Evolutionary conservation across 106 monocot species (phyloP).

Genomic region (Dendrobium nobile): DNA sequence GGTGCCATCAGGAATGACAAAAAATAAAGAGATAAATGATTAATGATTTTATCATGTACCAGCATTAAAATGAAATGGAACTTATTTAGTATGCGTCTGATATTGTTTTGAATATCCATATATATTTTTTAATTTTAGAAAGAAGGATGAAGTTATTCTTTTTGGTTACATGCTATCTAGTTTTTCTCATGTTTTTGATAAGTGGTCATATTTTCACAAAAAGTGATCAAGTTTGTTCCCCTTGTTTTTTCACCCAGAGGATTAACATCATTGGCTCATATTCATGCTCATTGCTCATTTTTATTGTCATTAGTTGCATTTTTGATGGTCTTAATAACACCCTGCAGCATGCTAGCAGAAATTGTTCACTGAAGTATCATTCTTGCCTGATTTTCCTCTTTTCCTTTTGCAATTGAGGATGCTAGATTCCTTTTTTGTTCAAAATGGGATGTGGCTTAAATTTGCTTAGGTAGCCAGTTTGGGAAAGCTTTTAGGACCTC

Average conservation of each 20-base stretch:
- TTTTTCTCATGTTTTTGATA: not conserved
- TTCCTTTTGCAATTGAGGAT: not conserved
- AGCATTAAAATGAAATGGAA: not conserved
- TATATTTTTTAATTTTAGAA: not conserved
- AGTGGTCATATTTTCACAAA: not conserved
- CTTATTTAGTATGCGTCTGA: not conserved
- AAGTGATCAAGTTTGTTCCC: not conserved
- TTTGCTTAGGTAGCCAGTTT: conserved; percentile 77
- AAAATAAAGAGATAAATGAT: not conserved
- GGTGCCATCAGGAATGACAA: not conserved
- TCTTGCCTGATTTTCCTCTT: not conserved
- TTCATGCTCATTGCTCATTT: not conserved
- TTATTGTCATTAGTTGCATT: not conserved
- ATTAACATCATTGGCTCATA: not conserved
- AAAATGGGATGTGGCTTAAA: not conserved
- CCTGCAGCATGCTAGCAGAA: not conserved
- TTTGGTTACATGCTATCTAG: not conserved
- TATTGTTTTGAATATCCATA: not conserved
- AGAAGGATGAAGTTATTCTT: not conserved
- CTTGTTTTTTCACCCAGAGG: not conserved
- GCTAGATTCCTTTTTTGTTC: not conserved
- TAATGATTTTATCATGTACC: not conserved
- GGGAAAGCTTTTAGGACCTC: conserved; percentile 91
- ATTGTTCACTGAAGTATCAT: not conserved
- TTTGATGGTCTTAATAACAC: not conserved